Base-by-base conservation (phyloP, 306 rosid genomes). In the Erythrophleum fordii region DNA sequence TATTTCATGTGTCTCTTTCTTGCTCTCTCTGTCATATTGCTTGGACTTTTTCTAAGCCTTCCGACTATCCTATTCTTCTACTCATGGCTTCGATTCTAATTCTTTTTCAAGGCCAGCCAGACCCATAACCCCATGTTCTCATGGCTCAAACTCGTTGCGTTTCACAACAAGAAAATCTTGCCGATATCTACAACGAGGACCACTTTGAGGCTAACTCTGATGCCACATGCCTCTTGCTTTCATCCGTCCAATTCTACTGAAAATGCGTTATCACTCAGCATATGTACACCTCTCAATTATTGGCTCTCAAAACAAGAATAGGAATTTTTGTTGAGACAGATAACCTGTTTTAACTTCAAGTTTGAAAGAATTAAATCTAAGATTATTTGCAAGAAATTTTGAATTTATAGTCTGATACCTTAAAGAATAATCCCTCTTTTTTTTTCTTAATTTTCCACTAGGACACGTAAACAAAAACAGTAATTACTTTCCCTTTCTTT, bases 151-250 rank as follows among this genome's bases (percentile, higher is more conserved):
- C 73, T 86, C 71, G 83, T 81, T 77, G 81, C 79, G 88, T 61
- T 81, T 85, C 80, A 73, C 85, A 86, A 87, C 83, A 87, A 85
- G 64, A 90, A 86, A 86, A 89, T 92, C 91, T 84, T 75, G 79
- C 67, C 87, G 91, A 75, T 86, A 90, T 92, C 94, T 84, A 51
- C 56, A 0, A 61, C 20, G 67, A 87, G 92, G 94, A 87, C 92
- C 97, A 92, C 93, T 81, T 51, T 83, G 76, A 64, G 70, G 82
- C 65, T 58, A 23, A 58, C 65, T 58, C 65, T 22, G 31, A 58
- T 67, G 70, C 82, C 88, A 72, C 84, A 75, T 86, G 81, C 77
- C 69, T 85, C 89, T 86, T 88, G 77, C 79, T 72, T n/a, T 84
- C 79, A 70, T 56, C 82, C 82, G 79, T 76, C 82, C 84, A 79